These are phyloP conservation scores for Trichoderma koningiopsis DNA, from an alignment of 2,329 filamentous ascomycete genomes.

Conservation along the genomic window DNA sequence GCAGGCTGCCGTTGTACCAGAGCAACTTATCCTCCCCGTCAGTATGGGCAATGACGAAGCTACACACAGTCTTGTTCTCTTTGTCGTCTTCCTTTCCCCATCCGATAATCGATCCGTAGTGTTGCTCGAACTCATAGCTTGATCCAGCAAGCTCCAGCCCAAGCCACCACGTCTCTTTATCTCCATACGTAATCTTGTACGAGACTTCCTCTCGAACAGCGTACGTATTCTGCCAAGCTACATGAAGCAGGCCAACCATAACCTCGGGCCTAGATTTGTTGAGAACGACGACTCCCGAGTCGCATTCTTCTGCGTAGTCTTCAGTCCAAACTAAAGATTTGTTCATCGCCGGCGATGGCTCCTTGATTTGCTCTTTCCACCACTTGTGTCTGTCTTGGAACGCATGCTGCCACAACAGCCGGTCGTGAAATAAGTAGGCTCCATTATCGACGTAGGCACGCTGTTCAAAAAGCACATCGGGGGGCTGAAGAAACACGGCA, in stretches of 20 bases:
- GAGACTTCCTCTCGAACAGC: conserved; percentile 44
- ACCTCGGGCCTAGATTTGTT: conserved; percentile 44
- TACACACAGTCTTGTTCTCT: conserved; percentile 39
- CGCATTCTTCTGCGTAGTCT: conserved; percentile 45
- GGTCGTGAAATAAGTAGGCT: conserved; percentile 45
- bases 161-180: conserved; percentile 52
- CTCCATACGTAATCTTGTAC: conserved; percentile 46
- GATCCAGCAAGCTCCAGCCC: conserved; percentile 45
- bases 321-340: conserved; percentile 45
- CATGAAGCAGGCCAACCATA: conserved; percentile 45
- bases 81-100: conserved; percentile 31
- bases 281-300: conserved; percentile 46
- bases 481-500: conserved; percentile 43
- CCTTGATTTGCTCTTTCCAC: conserved; percentile 42
- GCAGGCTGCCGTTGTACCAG: conserved; percentile 48
- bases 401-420: conserved; percentile 43
- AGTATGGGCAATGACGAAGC: conserved; percentile 46
- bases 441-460: conserved; percentile 38
- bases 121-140: conserved; percentile 43
- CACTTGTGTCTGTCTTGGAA: conserved; percentile 42
- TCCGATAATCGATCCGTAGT: conserved; percentile 47
- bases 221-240: conserved; percentile 49
- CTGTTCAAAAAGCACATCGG: conserved; percentile 39
- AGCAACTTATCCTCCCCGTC: conserved; percentile 42
- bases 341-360: conserved; percentile 38